A percentile compares a stretch with the other conserved stretches of the same genome.
Conservation (phyloP, 345 rosid species). For the Balakata baccata region DNA sequence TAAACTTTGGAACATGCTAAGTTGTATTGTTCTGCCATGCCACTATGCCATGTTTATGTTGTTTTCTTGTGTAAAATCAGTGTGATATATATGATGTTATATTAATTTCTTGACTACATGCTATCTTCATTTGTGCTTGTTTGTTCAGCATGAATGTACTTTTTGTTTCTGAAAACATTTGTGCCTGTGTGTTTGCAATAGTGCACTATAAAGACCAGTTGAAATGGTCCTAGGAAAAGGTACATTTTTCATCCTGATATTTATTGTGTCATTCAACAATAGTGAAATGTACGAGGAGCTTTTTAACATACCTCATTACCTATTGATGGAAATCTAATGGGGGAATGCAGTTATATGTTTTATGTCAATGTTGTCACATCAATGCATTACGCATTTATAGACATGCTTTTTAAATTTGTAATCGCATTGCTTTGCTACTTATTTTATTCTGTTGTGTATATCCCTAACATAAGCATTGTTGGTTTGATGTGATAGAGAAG, state of each 20-base stretch:
- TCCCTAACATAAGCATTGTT: conserved; percentile 6
- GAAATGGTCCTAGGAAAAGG: conserved; percentile 88
- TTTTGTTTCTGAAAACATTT: background rate
- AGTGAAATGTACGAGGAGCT: background rate
- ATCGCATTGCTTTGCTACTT: background rate
- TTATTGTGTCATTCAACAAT: background rate
- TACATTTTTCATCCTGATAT: conserved; percentile 19
- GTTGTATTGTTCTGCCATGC: too few relatives aligned
- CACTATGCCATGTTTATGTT: background rate
- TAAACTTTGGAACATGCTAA: background rate
- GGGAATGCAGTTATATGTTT: background rate
- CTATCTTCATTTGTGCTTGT: background rate
- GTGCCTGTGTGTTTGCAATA: conserved; percentile 25
- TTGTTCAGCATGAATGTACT: background rate
- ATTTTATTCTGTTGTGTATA: conserved; percentile 1
- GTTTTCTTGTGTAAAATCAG: background rate
- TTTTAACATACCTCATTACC: background rate
- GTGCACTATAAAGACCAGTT: conserved; percentile 79
- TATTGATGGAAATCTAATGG: background rate
- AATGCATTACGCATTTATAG: background rate
- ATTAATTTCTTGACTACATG: background rate
- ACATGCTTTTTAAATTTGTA: background rate
- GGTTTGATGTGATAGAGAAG: conserved; percentile 56
- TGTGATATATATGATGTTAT: background rate
- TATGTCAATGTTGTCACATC: background rate